Evolutionary conservation across 495 filamentous ascomycete species (phyloP).

Genomic region (Aeminium ludgeri): DNA sequence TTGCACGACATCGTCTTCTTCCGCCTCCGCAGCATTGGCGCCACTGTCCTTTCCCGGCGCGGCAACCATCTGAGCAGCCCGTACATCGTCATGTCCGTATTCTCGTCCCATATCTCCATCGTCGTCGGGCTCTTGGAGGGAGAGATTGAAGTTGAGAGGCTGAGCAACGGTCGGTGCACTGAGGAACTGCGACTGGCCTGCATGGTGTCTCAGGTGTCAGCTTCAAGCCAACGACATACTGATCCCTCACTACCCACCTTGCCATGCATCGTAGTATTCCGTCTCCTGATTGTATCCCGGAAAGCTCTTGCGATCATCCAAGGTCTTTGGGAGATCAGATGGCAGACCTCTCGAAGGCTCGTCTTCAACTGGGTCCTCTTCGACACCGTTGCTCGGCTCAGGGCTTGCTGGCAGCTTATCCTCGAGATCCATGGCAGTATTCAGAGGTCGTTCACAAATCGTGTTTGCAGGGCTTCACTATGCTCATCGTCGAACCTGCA

Average conservation of each 20-base stretch:
- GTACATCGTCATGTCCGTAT: conserved; percentile 64
- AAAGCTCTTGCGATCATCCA: conserved; percentile 68
- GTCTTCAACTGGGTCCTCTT: not conserved
- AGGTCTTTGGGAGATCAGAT: conserved; percentile 70
- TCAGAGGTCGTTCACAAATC: no score
- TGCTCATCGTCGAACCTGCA: no score
- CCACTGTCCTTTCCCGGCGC: conserved; percentile 72
- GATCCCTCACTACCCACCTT: conserved; percentile 45
- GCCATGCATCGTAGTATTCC: conserved; percentile 98
- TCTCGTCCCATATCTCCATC: conserved; percentile 41
- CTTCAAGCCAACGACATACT: not conserved
- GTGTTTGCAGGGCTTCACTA: no score
- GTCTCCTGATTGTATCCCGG: conserved; percentile 49
- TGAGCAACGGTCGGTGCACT: conserved; percentile 69
- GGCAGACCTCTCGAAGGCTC: conserved; percentile 42
- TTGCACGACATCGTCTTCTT: conserved; percentile 61
- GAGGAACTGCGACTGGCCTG: conserved; percentile 89
- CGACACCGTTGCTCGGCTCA: no score
- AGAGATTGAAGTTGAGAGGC: conserved; percentile 68
- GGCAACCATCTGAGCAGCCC: conserved; percentile 89
- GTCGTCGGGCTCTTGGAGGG: conserved; percentile 57
- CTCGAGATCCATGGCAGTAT: no score
- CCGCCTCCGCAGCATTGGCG: conserved; percentile 38
- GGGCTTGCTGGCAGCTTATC: no score
- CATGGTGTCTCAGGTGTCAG: not conserved